Conservation (phyloP, 805 yeast genomes). For the Cyberlindnera euphorbiiphila region DNA sequence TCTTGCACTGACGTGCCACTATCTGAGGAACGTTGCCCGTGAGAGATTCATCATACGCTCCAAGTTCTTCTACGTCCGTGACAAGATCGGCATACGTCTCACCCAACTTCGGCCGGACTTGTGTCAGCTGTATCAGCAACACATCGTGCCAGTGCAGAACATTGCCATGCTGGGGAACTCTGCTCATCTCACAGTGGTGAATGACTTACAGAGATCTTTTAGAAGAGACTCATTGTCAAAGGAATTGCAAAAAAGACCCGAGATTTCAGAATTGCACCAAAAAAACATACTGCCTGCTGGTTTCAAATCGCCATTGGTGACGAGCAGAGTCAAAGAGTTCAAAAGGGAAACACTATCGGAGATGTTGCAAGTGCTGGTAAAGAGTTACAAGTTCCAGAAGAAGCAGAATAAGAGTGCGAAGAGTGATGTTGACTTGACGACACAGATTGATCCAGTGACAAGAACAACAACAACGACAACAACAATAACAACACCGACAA, state of each 20-base stretch:
- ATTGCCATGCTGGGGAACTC: conserved; percentile 7
- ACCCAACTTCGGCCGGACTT: conserved; percentile 16
- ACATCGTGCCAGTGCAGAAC: conserved; percentile 20
- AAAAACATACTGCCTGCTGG: conserved; percentile 19
- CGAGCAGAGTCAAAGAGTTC: conserved; percentile 11
- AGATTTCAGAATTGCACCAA: conserved; percentile 16
- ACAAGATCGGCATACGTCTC: conserved; percentile 20
- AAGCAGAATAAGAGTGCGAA: too few species aligned
- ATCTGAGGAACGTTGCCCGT: conserved; percentile 17
- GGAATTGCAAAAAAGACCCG: conserved; percentile 21
- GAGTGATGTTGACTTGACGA: too few species aligned
- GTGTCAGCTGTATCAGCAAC: conserved; percentile 13
- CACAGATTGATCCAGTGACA: background rate
- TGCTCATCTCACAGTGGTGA: conserved; percentile 4
- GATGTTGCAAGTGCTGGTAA: conserved; percentile 15
- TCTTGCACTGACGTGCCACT: conserved; percentile 18
- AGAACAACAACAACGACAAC: background rate
- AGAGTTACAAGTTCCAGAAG: conserved; percentile 20
- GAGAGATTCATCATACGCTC: conserved; percentile 23
- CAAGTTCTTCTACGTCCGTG: conserved; percentile 21
- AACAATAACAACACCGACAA: too few species aligned
- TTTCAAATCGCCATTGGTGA: conserved; percentile 8
- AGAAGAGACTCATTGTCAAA: conserved; percentile 20
- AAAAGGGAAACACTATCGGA: conserved; percentile 17
- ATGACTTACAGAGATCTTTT: conserved; percentile 17